A percentile compares a stretch with the other conserved stretches of the same genome.
phyloP scores from a whole-genome alignment of 164 flowering plant genomes.

The Vitis vinifera region DNA sequence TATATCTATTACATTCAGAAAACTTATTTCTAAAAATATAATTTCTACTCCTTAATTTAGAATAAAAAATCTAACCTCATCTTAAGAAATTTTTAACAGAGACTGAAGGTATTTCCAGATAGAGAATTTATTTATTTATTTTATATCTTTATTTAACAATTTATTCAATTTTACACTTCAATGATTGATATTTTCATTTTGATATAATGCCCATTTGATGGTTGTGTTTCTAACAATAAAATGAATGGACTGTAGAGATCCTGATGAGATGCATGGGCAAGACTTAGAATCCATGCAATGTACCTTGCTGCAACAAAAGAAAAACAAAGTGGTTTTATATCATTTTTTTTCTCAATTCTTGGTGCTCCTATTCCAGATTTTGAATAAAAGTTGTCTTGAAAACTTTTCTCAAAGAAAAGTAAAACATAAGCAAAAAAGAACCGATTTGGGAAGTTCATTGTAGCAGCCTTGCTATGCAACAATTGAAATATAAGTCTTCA shows the following conservation, averaged over 20 bases:
- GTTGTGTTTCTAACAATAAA: no score
- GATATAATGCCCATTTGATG: no score
- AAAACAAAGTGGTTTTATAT: conserved; percentile 14
- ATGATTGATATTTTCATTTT: no score
- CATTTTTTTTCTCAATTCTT: conserved; percentile 14
- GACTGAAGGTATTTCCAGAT: no score
- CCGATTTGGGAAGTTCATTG: conserved; percentile 52
- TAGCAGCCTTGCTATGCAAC: conserved; percentile 57
- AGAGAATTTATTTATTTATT: no score
- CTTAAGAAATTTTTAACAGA: no score
- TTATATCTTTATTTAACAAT: no score
- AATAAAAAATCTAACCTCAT: no score
- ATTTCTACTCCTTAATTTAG: no score
- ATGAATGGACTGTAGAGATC: conserved; percentile 9
- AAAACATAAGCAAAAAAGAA: conserved; percentile 57
- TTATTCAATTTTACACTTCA: no score
- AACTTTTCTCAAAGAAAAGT: conserved; percentile 40
- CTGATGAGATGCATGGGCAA: conserved; percentile 33
- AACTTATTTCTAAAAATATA: no score
- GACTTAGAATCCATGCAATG: conserved; percentile 67
- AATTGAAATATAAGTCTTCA: conserved; percentile 6
- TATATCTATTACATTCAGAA: no score
- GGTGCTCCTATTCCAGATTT: conserved; percentile 8
- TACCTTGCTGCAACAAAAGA: conserved; percentile 55
- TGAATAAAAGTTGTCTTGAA: conserved; percentile 16